Conservation (phyloP, 1,139 yeast species). For the Suhomyces kunorum region DNA sequence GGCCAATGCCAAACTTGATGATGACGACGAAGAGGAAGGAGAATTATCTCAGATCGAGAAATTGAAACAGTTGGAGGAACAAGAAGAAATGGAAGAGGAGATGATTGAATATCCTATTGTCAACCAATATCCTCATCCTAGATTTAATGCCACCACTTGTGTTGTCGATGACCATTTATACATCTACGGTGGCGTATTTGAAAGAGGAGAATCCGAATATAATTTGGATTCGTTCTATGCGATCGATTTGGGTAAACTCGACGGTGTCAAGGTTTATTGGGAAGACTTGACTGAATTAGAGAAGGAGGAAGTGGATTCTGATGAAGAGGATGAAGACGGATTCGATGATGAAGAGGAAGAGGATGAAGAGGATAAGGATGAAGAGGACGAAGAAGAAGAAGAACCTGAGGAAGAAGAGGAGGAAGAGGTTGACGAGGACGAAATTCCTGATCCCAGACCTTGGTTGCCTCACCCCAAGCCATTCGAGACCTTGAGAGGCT, state of each 20-base stretch:
- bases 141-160: conserved; percentile 85
- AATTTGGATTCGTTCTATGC: conserved; percentile 83
- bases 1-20: conserved; percentile 66
- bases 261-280: conserved; percentile 89
- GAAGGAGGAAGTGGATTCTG: conserved; percentile 55
- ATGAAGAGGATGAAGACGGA: conserved; percentile 60
- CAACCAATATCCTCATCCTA: conserved; percentile 75
- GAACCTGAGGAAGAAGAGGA: conserved; percentile 63
- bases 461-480: conserved; percentile 98
- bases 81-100: conserved; percentile 36
- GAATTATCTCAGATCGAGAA: conserved; percentile 43
- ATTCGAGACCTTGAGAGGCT: conserved; percentile 81
- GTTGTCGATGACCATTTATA: conserved; percentile 83
- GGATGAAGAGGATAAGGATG: conserved; percentile 51
- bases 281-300: conserved; percentile 73
- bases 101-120: conserved; percentile 54
- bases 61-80: conserved; percentile 38
- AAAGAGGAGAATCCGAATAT: conserved; percentile 81
- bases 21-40: conserved; percentile 53
- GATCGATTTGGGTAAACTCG: conserved; percentile 80
- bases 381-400: conserved; percentile 50
- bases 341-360: conserved; percentile 58
- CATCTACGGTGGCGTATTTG: conserved; percentile 93
- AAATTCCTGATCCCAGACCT: conserved; percentile 87
- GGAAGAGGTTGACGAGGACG: conserved; percentile 62